These are phyloP conservation scores for Vickermania spadyakhi DNA, from an alignment of 208 protist genomes.

Conservation along the genomic window DNA sequence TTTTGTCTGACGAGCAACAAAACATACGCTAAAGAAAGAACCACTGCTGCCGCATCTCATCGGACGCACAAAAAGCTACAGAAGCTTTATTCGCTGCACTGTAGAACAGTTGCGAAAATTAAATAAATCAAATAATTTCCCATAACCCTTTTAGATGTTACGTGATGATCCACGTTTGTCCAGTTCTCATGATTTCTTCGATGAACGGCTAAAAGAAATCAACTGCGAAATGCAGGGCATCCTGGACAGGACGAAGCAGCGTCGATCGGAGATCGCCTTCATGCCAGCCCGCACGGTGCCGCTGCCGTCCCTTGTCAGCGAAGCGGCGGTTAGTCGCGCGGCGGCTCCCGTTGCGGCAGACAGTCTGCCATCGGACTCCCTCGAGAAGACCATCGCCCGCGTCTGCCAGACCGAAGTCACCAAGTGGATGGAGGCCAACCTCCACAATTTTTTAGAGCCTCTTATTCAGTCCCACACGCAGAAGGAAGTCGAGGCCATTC, in stretches of 20 bases:
- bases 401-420: constrained; percentile 13
- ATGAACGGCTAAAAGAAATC: constrained; percentile 41
- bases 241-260: constrained; percentile 35
- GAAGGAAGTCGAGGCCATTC: constrained; percentile 12
- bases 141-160: too few species aligned
- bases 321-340: background rate
- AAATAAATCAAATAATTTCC: too few species aligned
- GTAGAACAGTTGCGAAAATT: too few species aligned
- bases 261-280: constrained; percentile 23
- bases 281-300: background rate
- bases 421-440: constrained; percentile 14
- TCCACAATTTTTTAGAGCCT: constrained; percentile 13
- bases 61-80: too few species aligned
- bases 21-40: too few species aligned
- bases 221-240: constrained; percentile 70
- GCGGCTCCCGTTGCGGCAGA: background rate
- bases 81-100: too few species aligned
- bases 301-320: background rate
- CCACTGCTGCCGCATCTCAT: too few species aligned
- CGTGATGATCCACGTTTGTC: too few species aligned
- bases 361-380: background rate
- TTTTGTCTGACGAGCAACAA: too few species aligned
- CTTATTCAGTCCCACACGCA: constrained; percentile 27
- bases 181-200: constrained; percentile 44
- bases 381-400: constrained; percentile 7